Evolutionary conservation across 2,329 filamentous ascomycete species (phyloP), one percentile per base, ranked within the genome.

Genomic region (Pseudocercospora fijiensis): DNA sequence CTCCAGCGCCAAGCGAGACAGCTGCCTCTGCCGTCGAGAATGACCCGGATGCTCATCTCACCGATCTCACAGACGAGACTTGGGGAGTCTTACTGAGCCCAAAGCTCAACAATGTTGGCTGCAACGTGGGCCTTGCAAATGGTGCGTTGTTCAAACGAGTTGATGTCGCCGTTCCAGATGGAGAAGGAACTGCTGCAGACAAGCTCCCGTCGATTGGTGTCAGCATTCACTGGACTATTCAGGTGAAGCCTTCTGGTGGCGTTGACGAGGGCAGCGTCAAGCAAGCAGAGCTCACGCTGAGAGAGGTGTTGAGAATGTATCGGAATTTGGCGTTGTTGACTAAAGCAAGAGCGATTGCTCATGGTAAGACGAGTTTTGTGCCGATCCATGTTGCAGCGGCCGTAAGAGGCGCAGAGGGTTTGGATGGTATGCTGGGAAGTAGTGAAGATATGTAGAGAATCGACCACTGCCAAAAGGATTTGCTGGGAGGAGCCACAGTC

Each of bases 301-400:
- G 86, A 67, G 91, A 95, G 73, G 86, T 91, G 74, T 73, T 95
- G 62, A 83, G 80, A 28, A 85, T 88, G 74, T 94, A 89, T 72
- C 79, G 90, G 49, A 86, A 85, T 0, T 74, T 95, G 66, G 88
- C 87, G 0, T 85, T 90, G 18, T 74, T 95, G 69, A 90, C 89
- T 1, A 83, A 86, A 67, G 84, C 87, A 22, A 85, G 88, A 65
- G 89, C 74, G 77, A 86, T 76, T 71, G 79, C 87, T 72, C 83
- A 86, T 71, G 76, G 82, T 65, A 80, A 86, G 65, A 82, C 78
- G 56, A 86, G 88, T 72, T 78, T 78, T 16, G 82, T 87, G n/a
- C 91, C 91, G 18, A 91, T 90, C 89, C 91, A 94, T 80, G 80
- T 94, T 64, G 88, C 86, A 11, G 88, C 85, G 18, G 90, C 87